phyloP scores from a whole-genome alignment of 2,329 filamentous ascomycete genomes.

The Graphilbum sp. region DNA sequence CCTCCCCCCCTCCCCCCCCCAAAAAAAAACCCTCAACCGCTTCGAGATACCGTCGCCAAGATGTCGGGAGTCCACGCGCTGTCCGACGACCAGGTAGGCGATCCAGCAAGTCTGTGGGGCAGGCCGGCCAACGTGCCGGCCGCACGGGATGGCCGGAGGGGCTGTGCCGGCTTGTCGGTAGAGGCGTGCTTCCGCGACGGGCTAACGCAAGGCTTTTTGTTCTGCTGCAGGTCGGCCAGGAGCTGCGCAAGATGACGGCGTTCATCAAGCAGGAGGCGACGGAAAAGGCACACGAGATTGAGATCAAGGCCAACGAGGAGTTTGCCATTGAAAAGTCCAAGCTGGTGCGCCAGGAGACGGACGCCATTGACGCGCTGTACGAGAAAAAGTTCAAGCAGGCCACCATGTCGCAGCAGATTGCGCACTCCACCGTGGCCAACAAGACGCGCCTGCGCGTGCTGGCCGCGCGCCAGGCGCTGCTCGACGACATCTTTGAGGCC shows the following conservation, averaged over 20 bases:
- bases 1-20: not conserved
- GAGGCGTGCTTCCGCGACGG: no score
- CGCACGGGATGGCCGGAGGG: no score
- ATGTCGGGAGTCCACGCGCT: conserved; percentile 92
- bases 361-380: conserved; percentile 81
- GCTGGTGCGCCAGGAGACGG: conserved; percentile 88
- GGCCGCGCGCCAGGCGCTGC: conserved; percentile 70
- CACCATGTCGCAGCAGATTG: conserved; percentile 97
- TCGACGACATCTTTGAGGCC: conserved; percentile 77
- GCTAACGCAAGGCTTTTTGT: no score
- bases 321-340: conserved; percentile 99
- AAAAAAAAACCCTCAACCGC: conserved; percentile 6
- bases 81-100: conserved; percentile 96
- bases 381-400: conserved; percentile 99
- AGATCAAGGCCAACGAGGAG: conserved; percentile 97
- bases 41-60: conserved; percentile 24
- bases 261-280: conserved; percentile 98
- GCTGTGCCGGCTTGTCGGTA: no score
- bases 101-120: no score
- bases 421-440: conserved; percentile 88
- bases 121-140: no score
- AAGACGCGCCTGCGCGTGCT: conserved; percentile 87
- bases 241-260: conserved; percentile 99
- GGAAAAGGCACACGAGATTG: conserved; percentile 94
- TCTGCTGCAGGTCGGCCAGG: conserved; percentile 81